A percentile compares a stretch with the other conserved stretches of the same genome.
Conservation (phyloP, 352 stramenopile species). For the Phytophthora foliorum region DNA sequence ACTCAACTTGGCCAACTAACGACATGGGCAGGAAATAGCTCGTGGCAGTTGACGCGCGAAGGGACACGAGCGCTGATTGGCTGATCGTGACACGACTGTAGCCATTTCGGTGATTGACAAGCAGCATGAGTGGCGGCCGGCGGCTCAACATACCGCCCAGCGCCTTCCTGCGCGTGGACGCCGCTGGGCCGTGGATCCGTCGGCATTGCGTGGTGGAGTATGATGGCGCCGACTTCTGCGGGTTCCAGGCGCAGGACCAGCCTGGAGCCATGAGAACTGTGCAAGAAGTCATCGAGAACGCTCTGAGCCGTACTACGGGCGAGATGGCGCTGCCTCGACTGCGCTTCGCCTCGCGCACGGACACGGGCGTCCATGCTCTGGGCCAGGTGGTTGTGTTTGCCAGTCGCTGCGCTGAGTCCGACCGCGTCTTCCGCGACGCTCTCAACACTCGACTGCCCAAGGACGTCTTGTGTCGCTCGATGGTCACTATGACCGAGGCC, state of each 20-base stretch:
- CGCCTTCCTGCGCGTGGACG: slow-evolving; percentile 54
- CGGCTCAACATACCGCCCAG: slow-evolving; percentile 51
- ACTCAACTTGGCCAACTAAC: background rate
- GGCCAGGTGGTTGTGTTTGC: slow-evolving; percentile 93
- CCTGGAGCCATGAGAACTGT: slow-evolving; percentile 60
- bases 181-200: slow-evolving; percentile 23
- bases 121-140: slow-evolving; percentile 24
- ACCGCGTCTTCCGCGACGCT: slow-evolving; percentile 63
- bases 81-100: background rate
- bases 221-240: slow-evolving; percentile 80
- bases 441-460: slow-evolving; percentile 80
- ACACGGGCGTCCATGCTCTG: slow-evolving; percentile 93
- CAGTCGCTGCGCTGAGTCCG: slow-evolving; percentile 63
- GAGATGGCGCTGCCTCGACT: slow-evolving; percentile 71
- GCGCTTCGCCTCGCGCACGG: slow-evolving; percentile 91
- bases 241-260: slow-evolving; percentile 86
- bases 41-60: slow-evolving; percentile 16
- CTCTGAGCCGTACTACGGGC: slow-evolving; percentile 72
- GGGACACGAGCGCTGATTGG: slow-evolving; percentile 39
- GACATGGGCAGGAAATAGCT: slow-evolving; percentile 14
- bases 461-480: slow-evolving; percentile 60
- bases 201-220: slow-evolving; percentile 72
- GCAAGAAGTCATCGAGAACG: slow-evolving; percentile 80
- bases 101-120: slow-evolving; percentile 22
- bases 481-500: slow-evolving; percentile 33